Evolutionary conservation across 208 protist genomes (phyloP).

Genomic region (Naegleria fowleri): DNA sequence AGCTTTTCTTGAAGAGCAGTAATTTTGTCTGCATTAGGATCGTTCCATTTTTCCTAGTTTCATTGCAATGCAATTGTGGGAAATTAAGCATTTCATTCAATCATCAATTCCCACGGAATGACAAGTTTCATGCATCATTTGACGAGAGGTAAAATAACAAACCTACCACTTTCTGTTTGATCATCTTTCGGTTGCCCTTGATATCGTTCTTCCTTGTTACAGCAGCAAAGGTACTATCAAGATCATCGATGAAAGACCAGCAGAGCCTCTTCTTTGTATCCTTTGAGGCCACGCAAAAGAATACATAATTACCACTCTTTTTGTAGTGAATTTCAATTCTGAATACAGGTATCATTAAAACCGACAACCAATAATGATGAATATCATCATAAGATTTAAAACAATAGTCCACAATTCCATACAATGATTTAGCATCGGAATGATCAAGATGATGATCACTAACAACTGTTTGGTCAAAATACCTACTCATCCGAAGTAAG

Average conservation of each 20-base stretch:
- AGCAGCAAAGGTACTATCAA: not conserved
- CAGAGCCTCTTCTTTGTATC: not conserved
- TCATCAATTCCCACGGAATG: not conserved
- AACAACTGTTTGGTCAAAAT: not conserved
- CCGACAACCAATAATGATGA: too few relatives aligned
- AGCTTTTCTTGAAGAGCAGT: not conserved
- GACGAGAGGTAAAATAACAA: not conserved
- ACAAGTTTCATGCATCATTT: too few relatives aligned
- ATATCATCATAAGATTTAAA: too few relatives aligned
- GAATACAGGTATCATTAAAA: too few relatives aligned
- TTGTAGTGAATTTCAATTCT: slow-evolving; percentile 24
- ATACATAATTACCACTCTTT: not conserved
- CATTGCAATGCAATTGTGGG: too few relatives aligned
- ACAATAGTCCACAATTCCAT: too few relatives aligned
- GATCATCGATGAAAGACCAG: slow-evolving; percentile 11
- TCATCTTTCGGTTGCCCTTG: not conserved
- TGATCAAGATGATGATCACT: not conserved
- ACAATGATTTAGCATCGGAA: too few relatives aligned
- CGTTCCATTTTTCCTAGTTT: slow-evolving; percentile 11
- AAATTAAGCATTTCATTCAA: not conserved
- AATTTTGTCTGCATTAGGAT: not conserved
- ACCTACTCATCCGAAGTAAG: not conserved
- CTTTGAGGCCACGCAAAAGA: not conserved
- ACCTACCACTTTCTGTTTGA: not conserved
- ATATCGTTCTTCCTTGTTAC: not conserved